Evolutionary conservation across 2,329 filamentous ascomycete species (phyloP).

Genomic region (Esteya vermicola): DNA sequence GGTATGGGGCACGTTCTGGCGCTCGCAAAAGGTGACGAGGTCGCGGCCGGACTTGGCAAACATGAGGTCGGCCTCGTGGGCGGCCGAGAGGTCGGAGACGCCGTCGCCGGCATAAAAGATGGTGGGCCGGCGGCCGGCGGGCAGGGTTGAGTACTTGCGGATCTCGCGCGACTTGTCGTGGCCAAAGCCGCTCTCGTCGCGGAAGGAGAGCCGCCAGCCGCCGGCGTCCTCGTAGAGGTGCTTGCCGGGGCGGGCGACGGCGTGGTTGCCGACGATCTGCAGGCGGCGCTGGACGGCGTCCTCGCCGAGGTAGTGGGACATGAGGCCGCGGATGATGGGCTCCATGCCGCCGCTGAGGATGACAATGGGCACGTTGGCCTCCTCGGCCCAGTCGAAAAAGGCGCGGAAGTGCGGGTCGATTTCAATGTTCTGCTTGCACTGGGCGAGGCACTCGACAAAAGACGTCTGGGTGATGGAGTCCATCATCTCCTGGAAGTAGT

Average conservation of each 20-base stretch:
- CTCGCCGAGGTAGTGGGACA: slow-evolving; percentile 65
- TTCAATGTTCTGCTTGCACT: slow-evolving; percentile 67
- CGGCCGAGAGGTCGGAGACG: slow-evolving; percentile 82
- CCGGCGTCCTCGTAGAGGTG: slow-evolving; percentile 56
- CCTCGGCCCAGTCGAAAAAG: slow-evolving; percentile 72
- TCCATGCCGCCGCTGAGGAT: slow-evolving; percentile 88
- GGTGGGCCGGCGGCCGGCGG: slow-evolving; percentile 53
- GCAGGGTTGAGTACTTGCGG: slow-evolving; percentile 66
- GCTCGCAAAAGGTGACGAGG: slow-evolving; percentile 12
- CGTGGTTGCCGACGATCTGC: slow-evolving; percentile 83
- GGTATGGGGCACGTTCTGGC: slow-evolving; percentile 33
- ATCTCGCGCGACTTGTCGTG: slow-evolving; percentile 94
- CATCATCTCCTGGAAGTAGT: slow-evolving; percentile 85
- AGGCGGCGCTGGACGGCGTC: slow-evolving; percentile 56
- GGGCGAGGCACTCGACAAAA: slow-evolving; percentile 67
- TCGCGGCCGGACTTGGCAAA: slow-evolving; percentile 79
- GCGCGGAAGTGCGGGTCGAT: slow-evolving; percentile 79
- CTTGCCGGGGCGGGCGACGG: slow-evolving; percentile 46
- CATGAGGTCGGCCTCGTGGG: slow-evolving; percentile 80
- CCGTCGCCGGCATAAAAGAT: slow-evolving; percentile 95
- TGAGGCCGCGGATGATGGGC: slow-evolving; percentile 73
- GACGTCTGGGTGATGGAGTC: slow-evolving; percentile 62
- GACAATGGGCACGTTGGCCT: slow-evolving; percentile 79
- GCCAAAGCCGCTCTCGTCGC: slow-evolving; percentile 81
- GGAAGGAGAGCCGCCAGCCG: slow-evolving; percentile 81